phyloP scores from a whole-genome alignment of 345 rosid genomes.

The Trapa bicornis region DNA sequence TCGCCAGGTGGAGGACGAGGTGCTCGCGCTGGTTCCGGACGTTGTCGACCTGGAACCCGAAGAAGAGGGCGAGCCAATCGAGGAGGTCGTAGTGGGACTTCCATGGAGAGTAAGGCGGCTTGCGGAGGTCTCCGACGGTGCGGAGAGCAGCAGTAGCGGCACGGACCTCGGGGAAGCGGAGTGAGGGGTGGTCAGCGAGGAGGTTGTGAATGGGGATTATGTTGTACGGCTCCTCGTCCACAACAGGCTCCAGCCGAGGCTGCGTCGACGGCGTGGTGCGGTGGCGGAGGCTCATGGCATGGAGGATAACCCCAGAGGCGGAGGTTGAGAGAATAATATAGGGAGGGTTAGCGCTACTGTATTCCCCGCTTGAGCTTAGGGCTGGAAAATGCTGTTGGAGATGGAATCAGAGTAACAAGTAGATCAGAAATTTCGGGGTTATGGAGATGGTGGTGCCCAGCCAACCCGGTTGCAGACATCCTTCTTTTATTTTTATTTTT shows the following conservation, averaged over 20 bases:
- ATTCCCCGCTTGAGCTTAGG: not conserved
- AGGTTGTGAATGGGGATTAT: conserved; percentile 87
- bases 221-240: conserved; percentile 56
- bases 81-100: conserved; percentile 63
- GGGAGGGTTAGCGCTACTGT: not conserved
- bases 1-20: conserved; percentile 80
- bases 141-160: conserved; percentile 84
- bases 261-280: conserved; percentile 2
- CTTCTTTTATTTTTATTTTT: not conserved
- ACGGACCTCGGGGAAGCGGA: conserved; percentile 82
- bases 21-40: conserved; percentile 93
- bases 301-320: not conserved
- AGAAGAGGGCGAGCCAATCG: conserved; percentile 82
- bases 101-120: conserved; percentile 67
- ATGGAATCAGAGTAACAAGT: not conserved
- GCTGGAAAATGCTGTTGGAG: not conserved
- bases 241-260: not conserved
- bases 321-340: not conserved
- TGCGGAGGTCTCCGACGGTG: conserved; percentile 70
- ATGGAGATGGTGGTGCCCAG: not conserved
- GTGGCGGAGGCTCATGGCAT: conserved; percentile 12
- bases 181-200: conserved; percentile 90
- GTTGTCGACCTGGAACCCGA: conserved; percentile 71
- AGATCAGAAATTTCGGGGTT: too few species aligned
- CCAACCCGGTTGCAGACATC: not conserved